phyloP scores from a whole-genome alignment of 495 filamentous ascomycete species.

The Aspergillus bridgeri region DNA sequence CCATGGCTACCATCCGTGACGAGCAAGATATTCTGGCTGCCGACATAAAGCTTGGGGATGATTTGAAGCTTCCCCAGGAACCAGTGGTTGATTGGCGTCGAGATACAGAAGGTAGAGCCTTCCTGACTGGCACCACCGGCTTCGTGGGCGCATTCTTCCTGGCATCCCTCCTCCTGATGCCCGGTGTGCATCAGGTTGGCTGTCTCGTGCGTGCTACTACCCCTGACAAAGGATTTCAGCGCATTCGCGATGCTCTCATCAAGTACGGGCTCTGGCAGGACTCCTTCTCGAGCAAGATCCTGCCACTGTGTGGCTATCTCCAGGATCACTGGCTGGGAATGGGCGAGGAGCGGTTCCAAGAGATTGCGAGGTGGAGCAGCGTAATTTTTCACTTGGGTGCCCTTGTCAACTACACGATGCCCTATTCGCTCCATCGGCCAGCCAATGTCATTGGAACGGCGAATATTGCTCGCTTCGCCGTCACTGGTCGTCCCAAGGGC shows the following conservation, averaged over 20 bases:
- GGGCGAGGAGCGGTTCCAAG: neutral
- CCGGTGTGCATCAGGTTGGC: constrained; percentile 11
- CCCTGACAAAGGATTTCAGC: neutral
- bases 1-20: no score
- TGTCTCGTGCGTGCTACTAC: constrained; percentile 8
- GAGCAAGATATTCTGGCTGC: no score
- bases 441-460: constrained; percentile 19
- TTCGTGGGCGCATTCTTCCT: neutral
- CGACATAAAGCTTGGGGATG: no score
- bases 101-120: neutral
- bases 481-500: constrained; percentile 12
- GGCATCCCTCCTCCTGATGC: neutral
- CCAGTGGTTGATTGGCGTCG: neutral
- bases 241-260: constrained; percentile 2
- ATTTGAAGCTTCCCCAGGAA: no score
- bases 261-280: constrained; percentile 8
- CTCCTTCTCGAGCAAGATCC: constrained; percentile 1
- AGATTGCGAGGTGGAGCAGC: constrained; percentile 6
- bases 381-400: constrained; percentile 18
- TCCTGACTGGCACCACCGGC: no score
- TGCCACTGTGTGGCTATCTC: constrained; percentile 13
- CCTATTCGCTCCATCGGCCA: constrained; percentile 14
- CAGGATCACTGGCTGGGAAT: constrained; percentile 3
- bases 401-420: constrained; percentile 17
- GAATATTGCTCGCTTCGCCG: constrained; percentile 12